Conservation (phyloP, 352 stramenopile species). For the Phytophthora colocasiae region DNA sequence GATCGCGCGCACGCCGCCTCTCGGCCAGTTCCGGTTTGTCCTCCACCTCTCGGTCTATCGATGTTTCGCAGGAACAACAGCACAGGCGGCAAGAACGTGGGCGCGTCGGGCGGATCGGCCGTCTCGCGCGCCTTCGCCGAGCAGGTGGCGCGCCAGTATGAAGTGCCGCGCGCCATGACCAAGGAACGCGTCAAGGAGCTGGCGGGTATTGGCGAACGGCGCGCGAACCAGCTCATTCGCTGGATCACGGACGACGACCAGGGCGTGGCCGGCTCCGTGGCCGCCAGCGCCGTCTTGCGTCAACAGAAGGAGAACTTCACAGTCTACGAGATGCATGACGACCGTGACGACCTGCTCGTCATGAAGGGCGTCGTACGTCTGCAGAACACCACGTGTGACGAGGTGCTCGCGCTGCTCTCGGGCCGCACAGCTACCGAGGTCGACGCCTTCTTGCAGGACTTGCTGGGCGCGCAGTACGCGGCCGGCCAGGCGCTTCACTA, state of each 20-base stretch:
- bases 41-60: conserved; percentile 9
- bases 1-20: not conserved
- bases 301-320: conserved; percentile 84
- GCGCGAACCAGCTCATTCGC: conserved; percentile 67
- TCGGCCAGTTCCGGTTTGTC: conserved; percentile 31
- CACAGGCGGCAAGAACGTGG: conserved; percentile 27
- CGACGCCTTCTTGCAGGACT: conserved; percentile 59
- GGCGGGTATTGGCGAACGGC: conserved; percentile 54
- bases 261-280: conserved; percentile 34
- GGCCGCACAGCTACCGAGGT: conserved; percentile 50
- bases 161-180: conserved; percentile 53
- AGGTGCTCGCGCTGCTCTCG: conserved; percentile 74
- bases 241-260: conserved; percentile 74
- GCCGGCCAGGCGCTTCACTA: conserved; percentile 68
- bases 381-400: conserved; percentile 72
- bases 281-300: conserved; percentile 50
- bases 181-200: conserved; percentile 48
- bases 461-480: conserved; percentile 64
- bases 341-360: conserved; percentile 57
- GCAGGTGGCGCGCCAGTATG: conserved; percentile 70
- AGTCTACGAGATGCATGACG: conserved; percentile 74
- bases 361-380: conserved; percentile 78
- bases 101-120: conserved; percentile 19
- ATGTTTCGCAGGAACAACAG: conserved; percentile 53
- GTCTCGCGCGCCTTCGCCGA: conserved; percentile 54